Base-by-base conservation (phyloP, 2,329 filamentous ascomycete species). In the Ceratocystis papillata region DNA sequence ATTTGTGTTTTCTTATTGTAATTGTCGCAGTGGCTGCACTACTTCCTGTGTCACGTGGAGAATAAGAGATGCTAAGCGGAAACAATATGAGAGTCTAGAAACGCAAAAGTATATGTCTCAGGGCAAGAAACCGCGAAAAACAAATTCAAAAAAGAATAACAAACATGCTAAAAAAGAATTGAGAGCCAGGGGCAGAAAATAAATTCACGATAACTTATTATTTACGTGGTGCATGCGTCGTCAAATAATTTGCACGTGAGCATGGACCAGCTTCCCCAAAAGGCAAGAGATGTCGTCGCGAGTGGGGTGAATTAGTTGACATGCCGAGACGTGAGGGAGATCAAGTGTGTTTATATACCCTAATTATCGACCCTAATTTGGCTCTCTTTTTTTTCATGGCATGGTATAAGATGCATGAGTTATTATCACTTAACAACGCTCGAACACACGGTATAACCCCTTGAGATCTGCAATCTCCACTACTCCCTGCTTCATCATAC, bases 391-490 rank as follows among this genome's bases (percentile, higher is more conserved):
- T 10, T 22, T 62, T 10, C 4, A 60, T 33, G 6, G 30, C 4
- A 60, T 33, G 30, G 30, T 33, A 33, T 7, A 33, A 4, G 30
- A 33, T 33, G 30, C 30, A 41, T 44, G 59, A 22, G n/a, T 45
- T 5, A 37, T 25, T 62, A 8, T n/a, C 15, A 28, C 33, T 83
- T 75, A 97, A 75, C 94, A 97, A 65, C 94, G 80, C 77, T 99
- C 94, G 79, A 99, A 99, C 2, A 97, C 92, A 59, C 89, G 80
- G 75, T 99, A 99, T 67, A 99, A 74, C 0, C 92, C 91, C 75
- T 96, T 97, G 67, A 97, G 75, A 76, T 95, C 90, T 1, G 94
- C 93, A 62, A 96, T 85, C 75, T 99, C 93, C 60, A 96, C 77
- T 10, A 96, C 84, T 7, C 79, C 82, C 0, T 85, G 88, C 63